Base-by-base conservation (phyloP, 2,329 filamentous ascomycete genomes). In the Cladosporium phlei region DNA sequence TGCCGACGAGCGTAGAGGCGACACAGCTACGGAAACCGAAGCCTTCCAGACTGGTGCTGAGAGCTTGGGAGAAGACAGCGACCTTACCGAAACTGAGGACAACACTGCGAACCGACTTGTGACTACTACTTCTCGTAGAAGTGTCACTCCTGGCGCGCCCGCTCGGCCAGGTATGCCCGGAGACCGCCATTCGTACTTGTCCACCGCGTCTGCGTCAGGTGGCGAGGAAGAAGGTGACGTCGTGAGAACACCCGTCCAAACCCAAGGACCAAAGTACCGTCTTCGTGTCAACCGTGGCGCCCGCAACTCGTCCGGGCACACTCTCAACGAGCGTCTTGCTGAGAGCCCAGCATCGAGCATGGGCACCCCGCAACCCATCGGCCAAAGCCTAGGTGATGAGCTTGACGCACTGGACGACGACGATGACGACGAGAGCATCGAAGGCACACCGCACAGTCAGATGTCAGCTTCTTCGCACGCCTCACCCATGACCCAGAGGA, bases 11-110 rank as follows among this genome's bases (percentile, higher is more conserved):
- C 81, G 82, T 21, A 35, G 38, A 14, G 46, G 38, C 12, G 78
- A 78, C 46, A 77, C 72, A 6, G 79, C 74, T 10, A 95, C 88
- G 0, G 60, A 60, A 68, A 95, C 89, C 9, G 91, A 97, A 56
- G 88, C 88, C 53, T 97, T 97, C 79, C 86, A 95, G 64, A 96
- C 91, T 3, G 89, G 87, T n/a, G 80, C 82, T 12, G 93, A 97
- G 62, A 81, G 75, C 51, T 69, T 82, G 45, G 76, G 76, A 58
- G 86, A 88, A 12, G 89, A 83, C 60, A 85, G 81, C 47, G 88
- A 88, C 51, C 73, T 86, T 38, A 95, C 89, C 1, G 91, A 95
- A 68, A 97, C 90, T 1, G 91, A 96, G 64, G 77, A 74, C 44
- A 71, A 24, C 20, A 21, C 12, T 14, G 28, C 30, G n/a, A 30